A percentile compares a stretch with the other conserved stretches of the same genome.
phyloP scores from a whole-genome alignment of 345 rosid species.

The Eucalyptus decipiens region DNA sequence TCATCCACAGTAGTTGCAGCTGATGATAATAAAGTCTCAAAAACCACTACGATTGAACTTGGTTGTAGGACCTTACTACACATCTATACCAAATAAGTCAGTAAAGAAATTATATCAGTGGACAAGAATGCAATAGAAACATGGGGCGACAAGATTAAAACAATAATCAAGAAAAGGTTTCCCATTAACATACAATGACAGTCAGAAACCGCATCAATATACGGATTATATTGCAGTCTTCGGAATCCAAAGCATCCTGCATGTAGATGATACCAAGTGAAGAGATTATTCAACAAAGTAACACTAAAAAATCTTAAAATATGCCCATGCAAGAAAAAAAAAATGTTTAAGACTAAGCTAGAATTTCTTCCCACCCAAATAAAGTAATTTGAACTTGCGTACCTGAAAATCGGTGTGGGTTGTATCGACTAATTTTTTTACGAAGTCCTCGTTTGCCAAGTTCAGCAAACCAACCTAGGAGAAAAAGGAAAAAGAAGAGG shows the following conservation, averaged over 20 bases:
- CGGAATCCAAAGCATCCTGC: slow-evolving; percentile 72
- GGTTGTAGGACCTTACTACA: slow-evolving; percentile 97
- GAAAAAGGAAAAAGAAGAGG: background rate
- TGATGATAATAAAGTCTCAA: slow-evolving; percentile 82
- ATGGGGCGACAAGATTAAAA: background rate
- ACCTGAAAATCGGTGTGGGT: slow-evolving; percentile 71
- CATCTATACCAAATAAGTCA: slow-evolving; percentile 31
- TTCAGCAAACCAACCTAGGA: slow-evolving; percentile 76
- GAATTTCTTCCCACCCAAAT: background rate
- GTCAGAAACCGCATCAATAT: slow-evolving; percentile 79
- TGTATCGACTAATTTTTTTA: slow-evolving; percentile 33
- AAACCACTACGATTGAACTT: slow-evolving; percentile 68
- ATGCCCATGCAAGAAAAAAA: background rate
- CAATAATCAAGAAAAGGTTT: background rate
- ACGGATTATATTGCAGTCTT: slow-evolving; percentile 66
- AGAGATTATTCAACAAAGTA: background rate
- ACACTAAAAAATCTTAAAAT: background rate
- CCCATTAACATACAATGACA: slow-evolving; percentile 45
- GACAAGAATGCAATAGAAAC: background rate
- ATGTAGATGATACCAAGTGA: background rate
- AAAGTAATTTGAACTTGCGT: background rate
- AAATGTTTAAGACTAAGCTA: background rate
- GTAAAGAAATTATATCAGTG: background rate
- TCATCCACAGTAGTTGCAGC: slow-evolving; percentile 96
- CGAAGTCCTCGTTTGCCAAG: slow-evolving; percentile 94